A percentile compares a stretch with the other conserved stretches of the same genome.
Evolutionary conservation across 73 alveolate species (phyloP).

Genomic region (Effrenium voratum): DNA sequence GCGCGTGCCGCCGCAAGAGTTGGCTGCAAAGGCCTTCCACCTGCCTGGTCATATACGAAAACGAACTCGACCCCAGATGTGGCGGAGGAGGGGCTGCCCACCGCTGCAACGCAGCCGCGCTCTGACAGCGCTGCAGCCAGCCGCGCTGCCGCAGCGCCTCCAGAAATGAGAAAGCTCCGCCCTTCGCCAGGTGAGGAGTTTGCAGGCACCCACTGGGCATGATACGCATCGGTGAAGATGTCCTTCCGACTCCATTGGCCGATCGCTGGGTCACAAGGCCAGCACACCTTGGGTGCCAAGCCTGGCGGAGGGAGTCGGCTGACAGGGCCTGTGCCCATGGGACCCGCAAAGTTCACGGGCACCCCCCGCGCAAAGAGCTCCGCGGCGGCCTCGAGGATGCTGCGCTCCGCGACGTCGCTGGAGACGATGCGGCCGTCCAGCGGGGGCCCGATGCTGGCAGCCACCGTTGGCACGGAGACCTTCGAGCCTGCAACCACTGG

Average conservation of each 20-base stretch:
- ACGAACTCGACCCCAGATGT: background rate
- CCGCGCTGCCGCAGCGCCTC: background rate
- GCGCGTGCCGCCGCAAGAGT: conserved; percentile 10
- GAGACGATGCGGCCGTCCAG: conserved; percentile 46
- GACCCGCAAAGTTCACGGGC: background rate
- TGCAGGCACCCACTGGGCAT: conserved; percentile 11
- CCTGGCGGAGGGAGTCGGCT: conserved; percentile 25
- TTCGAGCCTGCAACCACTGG: background rate
- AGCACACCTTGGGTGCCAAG: conserved; percentile 22
- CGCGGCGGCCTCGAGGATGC: conserved; percentile 51
- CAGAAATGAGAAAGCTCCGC: conserved; percentile 12
- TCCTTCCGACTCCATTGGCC: conserved; percentile 21
- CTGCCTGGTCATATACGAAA: background rate
- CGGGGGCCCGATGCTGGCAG: conserved; percentile 1
- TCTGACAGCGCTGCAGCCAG: background rate
- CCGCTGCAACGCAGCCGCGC: conserved; percentile 14
- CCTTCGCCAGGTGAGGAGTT: background rate
- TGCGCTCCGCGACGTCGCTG: conserved; percentile 25
- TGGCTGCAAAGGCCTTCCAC: background rate
- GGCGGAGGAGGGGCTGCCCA: background rate
- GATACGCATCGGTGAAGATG: background rate
- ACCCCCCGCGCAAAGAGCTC: background rate
- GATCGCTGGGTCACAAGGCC: conserved; percentile 60
- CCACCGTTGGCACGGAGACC: background rate
- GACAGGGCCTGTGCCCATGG: conserved; percentile 26